Evolutionary conservation across 1,284 basidiomycete species (phyloP).

Genomic region (Ceratobasidium sp.): DNA sequence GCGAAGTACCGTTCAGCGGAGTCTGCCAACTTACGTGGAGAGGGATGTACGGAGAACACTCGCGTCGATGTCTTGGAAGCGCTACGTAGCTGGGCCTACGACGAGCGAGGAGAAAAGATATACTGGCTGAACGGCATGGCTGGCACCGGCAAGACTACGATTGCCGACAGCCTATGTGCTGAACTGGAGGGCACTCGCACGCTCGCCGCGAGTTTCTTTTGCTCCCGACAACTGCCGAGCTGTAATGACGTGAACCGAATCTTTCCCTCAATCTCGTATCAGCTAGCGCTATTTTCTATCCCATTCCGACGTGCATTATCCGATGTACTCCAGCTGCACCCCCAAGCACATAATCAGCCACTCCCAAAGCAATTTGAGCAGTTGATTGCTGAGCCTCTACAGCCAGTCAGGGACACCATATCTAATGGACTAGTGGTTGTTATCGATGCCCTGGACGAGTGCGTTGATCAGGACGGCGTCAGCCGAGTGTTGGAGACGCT

Average conservation of each 20-base stretch:
- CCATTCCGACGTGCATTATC: slow-evolving; percentile 23
- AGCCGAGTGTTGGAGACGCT: slow-evolving; percentile 18
- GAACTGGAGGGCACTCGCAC: slow-evolving; percentile 19
- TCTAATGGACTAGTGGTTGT: slow-evolving; percentile 27
- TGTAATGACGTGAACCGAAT: slow-evolving; percentile 37
- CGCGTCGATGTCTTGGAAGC: slow-evolving; percentile 48
- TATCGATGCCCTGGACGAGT: slow-evolving; percentile 48
- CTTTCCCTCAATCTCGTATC: slow-evolving; percentile 45
- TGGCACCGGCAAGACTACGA: slow-evolving; percentile 53
- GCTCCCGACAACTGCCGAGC: slow-evolving; percentile 50
- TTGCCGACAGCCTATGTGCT: slow-evolving; percentile 51
- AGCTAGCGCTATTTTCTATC: slow-evolving; percentile 35
- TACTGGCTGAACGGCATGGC: slow-evolving; percentile 54
- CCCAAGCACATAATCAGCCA: slow-evolving; percentile 1
- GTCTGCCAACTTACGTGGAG: background rate
- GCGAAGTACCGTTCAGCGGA: slow-evolving; percentile 19
- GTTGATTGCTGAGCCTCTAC: slow-evolving; percentile 30
- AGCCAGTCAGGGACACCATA: background rate
- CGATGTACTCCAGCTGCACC: slow-evolving; percentile 7
- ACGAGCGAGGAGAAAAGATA: slow-evolving; percentile 38
- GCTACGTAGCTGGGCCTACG: slow-evolving; percentile 46
- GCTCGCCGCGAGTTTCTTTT: slow-evolving; percentile 56
- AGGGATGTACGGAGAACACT: slow-evolving; percentile 45
- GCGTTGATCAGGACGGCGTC: background rate
- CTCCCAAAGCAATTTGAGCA: slow-evolving; percentile 32